A percentile compares a stretch with the other conserved stretches of the same genome.
Conservation (phyloP, 257 asterid genomes). For the Cruciata laevipes region DNA sequence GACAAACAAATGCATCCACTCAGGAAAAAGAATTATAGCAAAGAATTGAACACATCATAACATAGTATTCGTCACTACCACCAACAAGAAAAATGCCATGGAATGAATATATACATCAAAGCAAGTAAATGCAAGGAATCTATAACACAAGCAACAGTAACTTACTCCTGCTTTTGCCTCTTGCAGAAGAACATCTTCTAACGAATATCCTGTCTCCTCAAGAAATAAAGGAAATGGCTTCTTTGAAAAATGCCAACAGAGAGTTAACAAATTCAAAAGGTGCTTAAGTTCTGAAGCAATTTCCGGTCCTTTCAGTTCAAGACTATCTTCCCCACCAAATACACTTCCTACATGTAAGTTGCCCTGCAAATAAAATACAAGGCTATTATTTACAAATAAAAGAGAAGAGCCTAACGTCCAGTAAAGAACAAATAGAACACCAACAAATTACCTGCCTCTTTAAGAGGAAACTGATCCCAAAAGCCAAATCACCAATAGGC, state of each 20-base stretch:
- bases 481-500: conserved; percentile 99
- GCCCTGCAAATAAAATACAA: conserved; percentile 50
- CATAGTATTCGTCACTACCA: background rate
- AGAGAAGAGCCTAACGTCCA: background rate
- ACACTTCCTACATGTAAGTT: conserved; percentile 60
- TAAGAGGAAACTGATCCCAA: conserved; percentile 89
- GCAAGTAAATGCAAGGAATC: background rate
- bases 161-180: conserved; percentile 99
- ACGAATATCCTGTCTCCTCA: conserved; percentile 85
- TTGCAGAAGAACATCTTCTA: conserved; percentile 82
- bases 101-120: background rate
- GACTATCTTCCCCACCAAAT: conserved; percentile 77
- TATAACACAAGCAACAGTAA: conserved; percentile 6
- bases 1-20: conserved; percentile 6
- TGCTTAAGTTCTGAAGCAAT: conserved; percentile 65
- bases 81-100: background rate
- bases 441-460: conserved; percentile 72
- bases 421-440: background rate
- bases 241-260: conserved; percentile 97
- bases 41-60: background rate
- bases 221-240: conserved; percentile 73
- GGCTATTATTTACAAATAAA: conserved; percentile 3
- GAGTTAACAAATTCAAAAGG: conserved; percentile 73
- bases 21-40: background rate
- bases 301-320: conserved; percentile 70